Evolutionary conservation across 805 yeast species (phyloP).

Genomic region (Saccharomycopsis babjevae): DNA sequence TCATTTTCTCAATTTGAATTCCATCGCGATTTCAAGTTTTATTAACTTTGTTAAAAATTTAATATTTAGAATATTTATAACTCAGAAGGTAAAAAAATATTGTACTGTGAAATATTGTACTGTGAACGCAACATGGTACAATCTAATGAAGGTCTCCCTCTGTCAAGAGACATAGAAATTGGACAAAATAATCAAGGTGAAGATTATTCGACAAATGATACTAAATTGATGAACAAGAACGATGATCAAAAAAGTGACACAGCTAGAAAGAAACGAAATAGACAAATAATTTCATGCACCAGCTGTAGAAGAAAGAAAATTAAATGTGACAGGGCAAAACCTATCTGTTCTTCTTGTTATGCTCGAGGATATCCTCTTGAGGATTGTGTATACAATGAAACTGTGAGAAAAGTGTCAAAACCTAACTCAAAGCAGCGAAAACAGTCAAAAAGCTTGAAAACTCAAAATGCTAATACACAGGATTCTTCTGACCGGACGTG

Average conservation of each 20-base stretch:
- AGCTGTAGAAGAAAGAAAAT: constrained; percentile 18
- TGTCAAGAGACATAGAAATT: neutral
- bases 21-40: neutral
- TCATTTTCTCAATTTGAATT: no score
- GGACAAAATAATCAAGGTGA: neutral
- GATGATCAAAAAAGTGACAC: neutral
- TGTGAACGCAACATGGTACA: neutral
- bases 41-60: neutral
- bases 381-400: constrained; percentile 16
- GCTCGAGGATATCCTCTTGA: constrained; percentile 9
- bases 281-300: constrained; percentile 14
- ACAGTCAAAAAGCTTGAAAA: neutral
- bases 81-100: no score
- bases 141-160: neutral
- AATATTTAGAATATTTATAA: no score
- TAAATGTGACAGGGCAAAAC: constrained; percentile 16
- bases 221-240: neutral
- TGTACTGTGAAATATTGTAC: neutral
- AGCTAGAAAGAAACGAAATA: constrained; percentile 9
- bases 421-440: neutral
- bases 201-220: neutral
- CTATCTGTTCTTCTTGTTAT: constrained; percentile 15
- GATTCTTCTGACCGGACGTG: no score
- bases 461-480: neutral
- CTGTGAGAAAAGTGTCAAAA: neutral